These are phyloP conservation scores for Vitis hybrid DNA, from an alignment of 177 flowering plant species.

Conservation along the genomic window DNA sequence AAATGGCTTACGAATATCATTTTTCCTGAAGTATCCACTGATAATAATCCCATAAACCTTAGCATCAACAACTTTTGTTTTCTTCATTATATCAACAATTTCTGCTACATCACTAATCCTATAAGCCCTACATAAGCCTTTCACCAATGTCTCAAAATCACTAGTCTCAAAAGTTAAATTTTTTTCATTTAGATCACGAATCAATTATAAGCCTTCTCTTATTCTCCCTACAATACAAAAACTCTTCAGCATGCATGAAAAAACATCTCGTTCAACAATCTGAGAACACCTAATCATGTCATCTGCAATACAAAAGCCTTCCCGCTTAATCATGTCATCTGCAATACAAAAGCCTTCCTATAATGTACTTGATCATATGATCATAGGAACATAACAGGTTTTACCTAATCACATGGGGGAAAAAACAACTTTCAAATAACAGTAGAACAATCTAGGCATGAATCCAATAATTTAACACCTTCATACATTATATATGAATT, in stretches of 20 bases:
- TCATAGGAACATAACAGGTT: no score
- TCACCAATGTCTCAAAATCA: constrained; percentile 51
- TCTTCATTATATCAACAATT: constrained; percentile 63
- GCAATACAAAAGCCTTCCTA: constrained; percentile 47
- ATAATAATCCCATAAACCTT: constrained; percentile 7
- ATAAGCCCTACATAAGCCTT: constrained; percentile 66
- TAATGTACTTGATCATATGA: constrained; percentile 17
- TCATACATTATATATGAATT: no score
- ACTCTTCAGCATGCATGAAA: constrained; percentile 48
- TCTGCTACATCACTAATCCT: constrained; percentile 71
- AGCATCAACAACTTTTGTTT: constrained; percentile 31
- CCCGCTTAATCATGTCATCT: constrained; percentile 52
- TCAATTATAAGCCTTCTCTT: constrained; percentile 63
- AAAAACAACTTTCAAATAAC: no score
- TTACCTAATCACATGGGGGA: no score
- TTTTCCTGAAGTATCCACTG: no score
- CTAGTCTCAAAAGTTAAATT: constrained; percentile 31
- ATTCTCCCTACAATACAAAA: constrained; percentile 67
- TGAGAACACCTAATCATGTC: constrained; percentile 57
- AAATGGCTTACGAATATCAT: no score
- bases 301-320: constrained; percentile 31
- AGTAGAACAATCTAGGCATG: no score
- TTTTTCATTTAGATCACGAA: constrained; percentile 49
- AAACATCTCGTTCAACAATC: constrained; percentile 40
- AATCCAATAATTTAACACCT: no score